These are phyloP conservation scores for Capsicum baccatum DNA, from an alignment of 257 asterid genomes.

Conservation along the genomic window DNA sequence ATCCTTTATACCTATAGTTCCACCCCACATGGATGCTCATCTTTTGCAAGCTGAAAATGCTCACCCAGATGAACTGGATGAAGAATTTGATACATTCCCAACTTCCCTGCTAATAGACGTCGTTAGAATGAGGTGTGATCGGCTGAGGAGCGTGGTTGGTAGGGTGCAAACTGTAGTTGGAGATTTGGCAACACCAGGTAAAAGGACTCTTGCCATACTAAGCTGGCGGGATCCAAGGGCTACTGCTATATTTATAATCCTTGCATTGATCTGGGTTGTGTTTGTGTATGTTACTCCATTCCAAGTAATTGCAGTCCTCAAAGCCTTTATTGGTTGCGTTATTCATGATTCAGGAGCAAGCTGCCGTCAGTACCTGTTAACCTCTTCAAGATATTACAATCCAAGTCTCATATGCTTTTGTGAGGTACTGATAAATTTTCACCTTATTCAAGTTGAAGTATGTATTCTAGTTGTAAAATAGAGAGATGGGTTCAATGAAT, in stretches of 20 bases:
- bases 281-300: constrained; percentile 77
- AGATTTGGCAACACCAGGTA: no score
- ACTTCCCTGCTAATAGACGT: no score
- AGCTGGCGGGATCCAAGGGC: no score
- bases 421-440: constrained; percentile 37
- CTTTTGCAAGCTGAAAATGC: no score
- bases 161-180: no score
- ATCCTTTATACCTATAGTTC: no score
- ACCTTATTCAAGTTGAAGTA: not conserved
- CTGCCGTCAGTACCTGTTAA: constrained; percentile 81
- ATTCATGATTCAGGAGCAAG: constrained; percentile 74
- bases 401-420: constrained; percentile 78
- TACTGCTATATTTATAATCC: not conserved
- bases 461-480: constrained; percentile 28
- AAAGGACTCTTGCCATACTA: no score
- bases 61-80: no score
- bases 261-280: constrained; percentile 71
- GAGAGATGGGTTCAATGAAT: constrained; percentile 28
- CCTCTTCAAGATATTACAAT: constrained; percentile 92
- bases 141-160: no score
- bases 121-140: no score
- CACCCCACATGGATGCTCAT: no score
- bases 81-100: no score
- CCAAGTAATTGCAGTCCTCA: constrained; percentile 66
- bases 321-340: constrained; percentile 77